A percentile compares a stretch with the other conserved stretches of the same genome.
Conservation (phyloP, 257 asterid species). For the Solanum commersonii region DNA sequence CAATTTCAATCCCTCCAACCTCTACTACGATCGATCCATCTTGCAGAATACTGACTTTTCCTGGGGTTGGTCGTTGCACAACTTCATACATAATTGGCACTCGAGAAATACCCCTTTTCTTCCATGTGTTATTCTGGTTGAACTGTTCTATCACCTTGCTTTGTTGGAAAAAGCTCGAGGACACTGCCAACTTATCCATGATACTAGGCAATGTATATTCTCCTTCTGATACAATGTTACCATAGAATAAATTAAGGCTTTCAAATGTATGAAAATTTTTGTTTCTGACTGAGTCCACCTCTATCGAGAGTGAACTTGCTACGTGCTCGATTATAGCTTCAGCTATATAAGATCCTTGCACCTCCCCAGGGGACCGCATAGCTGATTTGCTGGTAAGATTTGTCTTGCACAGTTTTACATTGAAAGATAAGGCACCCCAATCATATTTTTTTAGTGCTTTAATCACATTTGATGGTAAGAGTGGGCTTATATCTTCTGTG, state of each 20-base stretch:
- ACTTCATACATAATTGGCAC: conserved; percentile 43
- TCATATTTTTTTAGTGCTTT: not conserved
- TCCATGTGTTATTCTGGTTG: conserved; percentile 34
- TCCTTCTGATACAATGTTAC: conserved; percentile 12
- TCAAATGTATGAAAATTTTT: conserved; percentile 48
- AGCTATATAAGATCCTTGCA: not conserved
- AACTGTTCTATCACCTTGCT: conserved; percentile 22
- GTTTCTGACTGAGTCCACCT: not conserved
- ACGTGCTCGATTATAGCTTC: not conserved
- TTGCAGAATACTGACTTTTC: conserved; percentile 56
- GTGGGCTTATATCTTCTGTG: not conserved
- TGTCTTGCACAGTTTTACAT: not conserved
- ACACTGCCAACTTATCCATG: conserved; percentile 43
- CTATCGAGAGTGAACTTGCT: not conserved
- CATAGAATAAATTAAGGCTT: conserved; percentile 37
- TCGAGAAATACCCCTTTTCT: conserved; percentile 64
- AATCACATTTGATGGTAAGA: not conserved
- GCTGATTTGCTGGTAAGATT: not conserved
- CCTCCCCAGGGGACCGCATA: not conserved
- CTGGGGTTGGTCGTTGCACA: conserved; percentile 30
- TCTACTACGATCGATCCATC: conserved; percentile 64
- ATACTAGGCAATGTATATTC: conserved; percentile 48
- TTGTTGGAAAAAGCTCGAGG: conserved; percentile 29
- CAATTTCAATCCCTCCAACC: conserved; percentile 68
- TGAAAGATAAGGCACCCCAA: not conserved